Percentiles rank a stretch among this genome's conserved stretches.
Evolutionary conservation across 257 asterid species (phyloP).

Genomic region (Solanum chmielewskii): DNA sequence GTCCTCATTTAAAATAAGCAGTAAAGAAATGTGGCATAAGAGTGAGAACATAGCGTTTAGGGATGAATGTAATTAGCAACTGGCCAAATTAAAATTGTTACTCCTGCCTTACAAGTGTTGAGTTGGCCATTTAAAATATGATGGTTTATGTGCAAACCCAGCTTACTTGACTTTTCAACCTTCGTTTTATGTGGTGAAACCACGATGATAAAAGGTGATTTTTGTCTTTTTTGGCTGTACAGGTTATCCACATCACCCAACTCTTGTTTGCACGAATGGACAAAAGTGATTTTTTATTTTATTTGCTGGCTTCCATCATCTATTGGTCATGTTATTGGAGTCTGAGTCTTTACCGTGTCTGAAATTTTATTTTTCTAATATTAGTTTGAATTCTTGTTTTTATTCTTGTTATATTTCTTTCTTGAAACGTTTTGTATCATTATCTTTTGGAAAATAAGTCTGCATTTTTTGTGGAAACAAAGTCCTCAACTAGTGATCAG

Average conservation of each 20-base stretch:
- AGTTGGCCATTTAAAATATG: not conserved
- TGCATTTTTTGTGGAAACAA: not conserved
- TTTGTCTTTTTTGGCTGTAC: not conserved
- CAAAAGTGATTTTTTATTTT: not conserved
- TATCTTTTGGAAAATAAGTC: not conserved
- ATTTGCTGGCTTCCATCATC: not conserved
- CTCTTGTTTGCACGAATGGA: not conserved
- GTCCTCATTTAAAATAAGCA: not conserved
- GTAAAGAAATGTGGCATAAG: not conserved
- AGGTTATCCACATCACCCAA: not conserved
- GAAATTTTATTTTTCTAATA: not conserved
- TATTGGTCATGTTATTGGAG: not conserved
- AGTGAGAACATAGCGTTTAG: not conserved
- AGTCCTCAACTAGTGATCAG: not conserved
- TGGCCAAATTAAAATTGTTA: not conserved
- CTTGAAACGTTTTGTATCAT: not conserved
- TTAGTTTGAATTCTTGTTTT: not conserved
- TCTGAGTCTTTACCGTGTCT: not conserved
- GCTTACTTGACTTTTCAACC: not conserved
- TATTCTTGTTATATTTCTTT: not conserved
- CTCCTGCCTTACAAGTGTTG: not conserved
- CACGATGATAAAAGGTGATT: not conserved
- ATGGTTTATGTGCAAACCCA: not conserved
- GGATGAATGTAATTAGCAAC: not conserved
- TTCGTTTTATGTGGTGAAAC: not conserved